Evolutionary conservation across 257 asterid genomes (phyloP), one percentile per base, ranked within the genome.

Genomic region (Craterostigma plantagineum): DNA sequence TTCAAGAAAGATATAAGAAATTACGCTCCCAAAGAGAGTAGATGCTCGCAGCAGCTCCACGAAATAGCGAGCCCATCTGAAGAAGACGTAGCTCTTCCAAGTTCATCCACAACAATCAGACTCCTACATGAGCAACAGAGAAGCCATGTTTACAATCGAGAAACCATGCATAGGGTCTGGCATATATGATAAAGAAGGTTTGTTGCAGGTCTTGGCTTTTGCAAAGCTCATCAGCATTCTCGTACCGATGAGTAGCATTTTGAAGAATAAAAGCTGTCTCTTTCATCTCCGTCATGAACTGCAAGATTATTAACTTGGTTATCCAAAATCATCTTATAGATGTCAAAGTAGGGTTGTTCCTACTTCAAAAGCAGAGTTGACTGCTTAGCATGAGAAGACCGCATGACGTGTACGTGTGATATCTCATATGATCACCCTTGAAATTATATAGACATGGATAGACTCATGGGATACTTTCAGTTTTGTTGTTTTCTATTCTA

Each of bases 231-330:
- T 16, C 38, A 16, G 42, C 40, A 9, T 46, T 41, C 41, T 33
- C 40, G 35, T 59, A 86, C 97, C 94, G 73, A 39, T 61, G 63
- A 55, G 95, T 61, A 59, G 75, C 82, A 64, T 87, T 87, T 70
- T 87, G 98, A 82, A 82, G 63, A 61, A 87, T 82, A 65, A 87
- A 82, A 46, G 93, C 92, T 9, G 77, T 79, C 73, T 87, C 98
- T 56, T 76, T 87, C 98, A 82, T 87, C 81, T 87, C 98, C 43
- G 90, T 87, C 98, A 87, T 87, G 56, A 82, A 87, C 97, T 87
- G 75, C 67, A 68, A n/a, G 46, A 54, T 57, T 5, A 17, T 27
- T 30, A 34, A 18, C 38, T 10, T 48, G 41, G 53, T 50, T 12
- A 46, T 43, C n/a, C 23, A 15, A 40, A 36, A 16, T 40, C 46